Evolutionary conservation across 345 rosid species (phyloP).

Genomic region (Brassica napus): Da-Ae NC_063449.1:13337501-13338000

Average conservation of each 20-base stretch:
- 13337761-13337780: constrained; percentile 69
- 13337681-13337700: constrained; percentile 41
- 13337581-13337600: constrained; percentile 69
- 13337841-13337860: constrained; percentile 74
- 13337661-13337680: constrained; percentile 88
- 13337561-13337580: constrained; percentile 93
- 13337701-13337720: too few relatives aligned
- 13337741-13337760: constrained; percentile 21
- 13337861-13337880: constrained; percentile 91
- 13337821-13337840: constrained; percentile 84
- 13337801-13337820: constrained; percentile 79
- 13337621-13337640: constrained; percentile 56
- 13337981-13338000: constrained; percentile 85
- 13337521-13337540: constrained; percentile 35
- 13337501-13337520: constrained; percentile 11
- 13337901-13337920: constrained; percentile 62
- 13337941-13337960: constrained; percentile 72
- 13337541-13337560: constrained; percentile 92
- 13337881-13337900: constrained; percentile 60
- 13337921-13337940: constrained; percentile 82
- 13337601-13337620: constrained; percentile 64
- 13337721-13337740: not conserved
- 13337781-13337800: constrained; percentile 91
- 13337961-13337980: constrained; percentile 92
- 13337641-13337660: constrained; percentile 78